Conservation (phyloP, 805 yeast genomes). For the Komagataella mondaviorum region DNA sequence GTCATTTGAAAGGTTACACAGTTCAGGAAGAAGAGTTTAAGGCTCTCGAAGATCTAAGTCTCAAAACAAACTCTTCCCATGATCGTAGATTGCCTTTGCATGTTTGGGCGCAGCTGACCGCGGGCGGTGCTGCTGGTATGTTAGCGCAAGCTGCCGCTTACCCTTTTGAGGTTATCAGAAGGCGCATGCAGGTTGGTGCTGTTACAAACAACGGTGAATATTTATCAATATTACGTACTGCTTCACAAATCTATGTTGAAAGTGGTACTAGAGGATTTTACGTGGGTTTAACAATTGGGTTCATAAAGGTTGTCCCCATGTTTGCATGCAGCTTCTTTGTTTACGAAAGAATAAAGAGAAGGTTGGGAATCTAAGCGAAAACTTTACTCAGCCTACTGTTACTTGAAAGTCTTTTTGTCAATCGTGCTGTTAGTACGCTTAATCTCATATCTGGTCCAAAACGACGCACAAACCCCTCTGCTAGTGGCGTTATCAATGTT, state of each 20-base stretch:
- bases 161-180: slow-evolving; percentile 88
- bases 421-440: neutral
- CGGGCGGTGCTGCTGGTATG: slow-evolving; percentile 96
- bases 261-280: slow-evolving; percentile 80
- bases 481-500: neutral
- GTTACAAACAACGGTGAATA: slow-evolving; percentile 42
- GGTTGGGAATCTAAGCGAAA: neutral
- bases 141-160: slow-evolving; percentile 92
- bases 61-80: slow-evolving; percentile 15
- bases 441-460: neutral
- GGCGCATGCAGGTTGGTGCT: slow-evolving; percentile 94
- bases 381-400: neutral
- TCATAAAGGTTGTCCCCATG: slow-evolving; percentile 93
- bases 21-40: slow-evolving; percentile 13
- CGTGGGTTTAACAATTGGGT: slow-evolving; percentile 92
- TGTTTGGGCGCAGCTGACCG: slow-evolving; percentile 85
- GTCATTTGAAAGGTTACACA: slow-evolving; percentile 37
- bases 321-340: slow-evolving; percentile 92
- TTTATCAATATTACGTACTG: slow-evolving; percentile 38
- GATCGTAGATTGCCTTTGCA: slow-evolving; percentile 52
- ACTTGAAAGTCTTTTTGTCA: neutral
- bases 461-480: neutral
- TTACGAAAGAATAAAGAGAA: slow-evolving; percentile 69
- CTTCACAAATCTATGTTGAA: slow-evolving; percentile 49
- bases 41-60: slow-evolving; percentile 1